Conservation (phyloP, 192 early-diverging fungal genomes). For the Coemansia sp. region DNA sequence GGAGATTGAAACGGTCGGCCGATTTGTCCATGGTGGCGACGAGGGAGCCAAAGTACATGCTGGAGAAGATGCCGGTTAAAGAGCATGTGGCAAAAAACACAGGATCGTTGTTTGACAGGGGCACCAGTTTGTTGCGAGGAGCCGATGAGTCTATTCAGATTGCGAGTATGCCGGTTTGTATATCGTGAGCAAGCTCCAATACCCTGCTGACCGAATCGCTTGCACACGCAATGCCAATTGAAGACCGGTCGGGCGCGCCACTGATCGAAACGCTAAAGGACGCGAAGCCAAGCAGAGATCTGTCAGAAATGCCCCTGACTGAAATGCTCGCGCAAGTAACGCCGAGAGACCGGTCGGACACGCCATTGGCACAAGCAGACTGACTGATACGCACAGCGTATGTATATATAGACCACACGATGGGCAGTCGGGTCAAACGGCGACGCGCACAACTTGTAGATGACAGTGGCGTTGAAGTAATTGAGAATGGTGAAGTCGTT, state of each 20-base stretch:
- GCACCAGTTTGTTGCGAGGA: constrained; percentile 13
- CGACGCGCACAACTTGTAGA: not conserved
- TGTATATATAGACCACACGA: constrained; percentile 22
- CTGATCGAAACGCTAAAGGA: too few species aligned
- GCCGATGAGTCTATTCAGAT: not conserved
- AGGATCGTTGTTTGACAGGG: constrained; percentile 11
- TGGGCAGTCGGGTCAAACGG: constrained; percentile 1
- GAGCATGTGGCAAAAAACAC: not conserved
- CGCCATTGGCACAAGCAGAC: too few species aligned
- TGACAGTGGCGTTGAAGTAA: not conserved
- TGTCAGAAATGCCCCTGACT: too few species aligned
- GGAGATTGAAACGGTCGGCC: not conserved
- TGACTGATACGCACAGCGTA: not conserved
- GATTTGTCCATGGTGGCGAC: constrained; percentile 16
- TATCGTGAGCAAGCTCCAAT: not conserved
- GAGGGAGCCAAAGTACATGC: constrained; percentile 15
- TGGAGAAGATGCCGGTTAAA: constrained; percentile 7
- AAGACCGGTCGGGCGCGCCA: too few species aligned
- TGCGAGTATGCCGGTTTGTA: not conserved
- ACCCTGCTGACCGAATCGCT: not conserved
- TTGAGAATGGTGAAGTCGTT: not conserved
- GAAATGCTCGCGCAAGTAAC: too few species aligned
- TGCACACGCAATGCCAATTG: too few species aligned
- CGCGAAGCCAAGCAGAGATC: too few species aligned
- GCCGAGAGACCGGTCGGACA: too few species aligned